Evolutionary conservation across 2,329 filamentous ascomycete species (phyloP), one percentile per base, ranked within the genome.

Genomic region (Rhinocladiella similis): DNA sequence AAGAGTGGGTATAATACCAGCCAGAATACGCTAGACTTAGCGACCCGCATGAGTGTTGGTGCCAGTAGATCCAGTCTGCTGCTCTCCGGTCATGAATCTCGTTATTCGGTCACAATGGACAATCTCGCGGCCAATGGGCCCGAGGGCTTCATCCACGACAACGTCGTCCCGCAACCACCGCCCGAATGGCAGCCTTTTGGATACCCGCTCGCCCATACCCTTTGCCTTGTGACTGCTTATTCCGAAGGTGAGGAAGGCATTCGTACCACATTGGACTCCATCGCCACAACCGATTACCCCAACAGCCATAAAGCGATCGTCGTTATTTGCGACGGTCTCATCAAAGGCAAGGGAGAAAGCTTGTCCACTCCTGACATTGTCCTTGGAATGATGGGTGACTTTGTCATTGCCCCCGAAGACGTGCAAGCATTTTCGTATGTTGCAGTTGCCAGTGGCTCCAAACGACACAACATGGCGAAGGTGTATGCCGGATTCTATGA

Each of bases 391-490:
- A 90, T 99, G 86, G 94, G 89, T 70, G 94, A 99, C 66, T 87
- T 91, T 68, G 87, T 90, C 2, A 81, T 91, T 6, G 82, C 85
- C 5, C 87, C 86, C 0, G 85, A 95, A 25, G 87, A 97, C 57
- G 94, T 97, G 1, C 81, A 91, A 67, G 83, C 91, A 0, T 97
- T 91, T 74, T 97, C 93, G 1, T 99, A 99, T 65, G 94, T 99
- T 50, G 95, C 94, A 12, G 93, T 99, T 33, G 91, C 94, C 39
- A 94, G 89, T 70, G 94, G 94, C 56, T 89, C 92, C 47, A 99
- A 99, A 79, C 87, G 94, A 67, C 95, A 99, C 84, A 99, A 97
- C 76, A 99, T 97, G 94, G 93, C 94, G 66, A 97, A 97, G 80
- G 86, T 97, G 56, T 97, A 97, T 74, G 88, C 92, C 54, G 95